These are phyloP conservation scores for Calonectria multiphialidica DNA, from an alignment of 2,329 filamentous ascomycete genomes.

Conservation along the genomic window DNA sequence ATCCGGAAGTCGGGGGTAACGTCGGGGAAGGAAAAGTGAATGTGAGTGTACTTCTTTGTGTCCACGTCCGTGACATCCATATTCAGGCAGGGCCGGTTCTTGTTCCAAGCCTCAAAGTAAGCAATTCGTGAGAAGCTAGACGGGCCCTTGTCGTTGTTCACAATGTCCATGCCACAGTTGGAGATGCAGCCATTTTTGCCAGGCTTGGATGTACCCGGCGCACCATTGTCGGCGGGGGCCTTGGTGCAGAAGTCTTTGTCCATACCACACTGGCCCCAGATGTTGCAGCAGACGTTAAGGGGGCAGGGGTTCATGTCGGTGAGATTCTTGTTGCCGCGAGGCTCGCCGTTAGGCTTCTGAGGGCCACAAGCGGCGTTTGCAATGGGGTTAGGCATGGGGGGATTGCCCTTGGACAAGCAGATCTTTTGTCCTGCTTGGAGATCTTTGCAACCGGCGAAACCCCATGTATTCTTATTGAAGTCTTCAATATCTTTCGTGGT, in stretches of 20 bases:
- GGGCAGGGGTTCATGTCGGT: conserved; percentile 45
- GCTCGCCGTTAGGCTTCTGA: not conserved
- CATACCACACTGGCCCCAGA: conserved; percentile 57
- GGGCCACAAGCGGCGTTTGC: conserved; percentile 47
- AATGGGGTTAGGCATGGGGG: conserved; percentile 43
- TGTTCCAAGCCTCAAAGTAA: conserved; percentile 50
- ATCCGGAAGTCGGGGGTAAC: conserved; percentile 39
- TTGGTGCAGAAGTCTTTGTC: conserved; percentile 53
- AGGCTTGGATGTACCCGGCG: conserved; percentile 51
- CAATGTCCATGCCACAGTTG: conserved; percentile 44
- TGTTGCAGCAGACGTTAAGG: conserved; percentile 48
- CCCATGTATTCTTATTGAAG: conserved; percentile 47
- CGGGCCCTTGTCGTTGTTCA: conserved; percentile 24
- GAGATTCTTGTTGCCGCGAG: conserved; percentile 15
- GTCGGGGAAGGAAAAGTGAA: conserved; percentile 53
- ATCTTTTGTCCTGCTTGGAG: conserved; percentile 33
- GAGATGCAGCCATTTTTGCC: conserved; percentile 45
- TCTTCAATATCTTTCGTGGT: conserved; percentile 47
- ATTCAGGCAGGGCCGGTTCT: conserved; percentile 45
- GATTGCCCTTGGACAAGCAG: conserved; percentile 44
- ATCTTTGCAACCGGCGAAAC: conserved; percentile 41
- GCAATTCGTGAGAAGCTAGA: conserved; percentile 25
- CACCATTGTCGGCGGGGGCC: conserved; percentile 43
- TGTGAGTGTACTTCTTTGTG: conserved; percentile 41
- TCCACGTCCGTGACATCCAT: conserved; percentile 29